These are phyloP conservation scores for Mentha longifolia DNA, from an alignment of 257 asterid species.

Conservation along the genomic window DNA sequence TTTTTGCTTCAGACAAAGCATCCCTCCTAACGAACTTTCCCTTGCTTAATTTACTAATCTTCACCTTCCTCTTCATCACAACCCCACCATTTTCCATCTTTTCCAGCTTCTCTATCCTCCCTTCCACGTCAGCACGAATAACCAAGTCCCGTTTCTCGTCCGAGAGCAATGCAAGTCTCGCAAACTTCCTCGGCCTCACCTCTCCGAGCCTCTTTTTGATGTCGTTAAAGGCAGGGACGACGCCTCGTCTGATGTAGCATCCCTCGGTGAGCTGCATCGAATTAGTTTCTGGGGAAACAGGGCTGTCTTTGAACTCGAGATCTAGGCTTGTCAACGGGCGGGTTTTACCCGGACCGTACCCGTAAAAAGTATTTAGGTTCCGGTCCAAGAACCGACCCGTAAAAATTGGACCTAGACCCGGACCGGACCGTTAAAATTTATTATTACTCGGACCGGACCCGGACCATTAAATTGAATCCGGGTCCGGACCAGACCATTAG, in stretches of 20 bases:
- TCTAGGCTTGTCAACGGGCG: too few relatives aligned
- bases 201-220: constrained; percentile 79
- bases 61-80: constrained; percentile 37
- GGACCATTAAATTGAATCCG: too few relatives aligned
- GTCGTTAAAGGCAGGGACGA: constrained; percentile 88
- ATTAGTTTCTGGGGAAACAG: constrained; percentile 60
- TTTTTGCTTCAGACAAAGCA: constrained; percentile 38
- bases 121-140: constrained; percentile 68
- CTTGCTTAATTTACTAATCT: constrained; percentile 35
- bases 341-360: too few relatives aligned
- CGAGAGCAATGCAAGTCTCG: constrained; percentile 83
- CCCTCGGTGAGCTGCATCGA: constrained; percentile 91
- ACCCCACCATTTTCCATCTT: constrained; percentile 48
- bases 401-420: too few relatives aligned
- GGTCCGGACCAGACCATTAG: too few relatives aligned
- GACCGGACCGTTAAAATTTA: too few relatives aligned
- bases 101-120: constrained; percentile 65
- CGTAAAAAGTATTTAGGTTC: too few relatives aligned
- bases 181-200: constrained; percentile 80
- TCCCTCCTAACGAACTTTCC: constrained; percentile 43
- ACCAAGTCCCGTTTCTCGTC: constrained; percentile 67
- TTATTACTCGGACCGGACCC: too few relatives aligned
- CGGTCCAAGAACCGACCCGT: too few relatives aligned
- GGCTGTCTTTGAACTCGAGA: constrained; percentile 82
- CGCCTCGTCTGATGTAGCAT: constrained; percentile 85